These are phyloP conservation scores for Luffa acutangula DNA, from an alignment of 306 rosid genomes.

Conservation along the genomic window DNA sequence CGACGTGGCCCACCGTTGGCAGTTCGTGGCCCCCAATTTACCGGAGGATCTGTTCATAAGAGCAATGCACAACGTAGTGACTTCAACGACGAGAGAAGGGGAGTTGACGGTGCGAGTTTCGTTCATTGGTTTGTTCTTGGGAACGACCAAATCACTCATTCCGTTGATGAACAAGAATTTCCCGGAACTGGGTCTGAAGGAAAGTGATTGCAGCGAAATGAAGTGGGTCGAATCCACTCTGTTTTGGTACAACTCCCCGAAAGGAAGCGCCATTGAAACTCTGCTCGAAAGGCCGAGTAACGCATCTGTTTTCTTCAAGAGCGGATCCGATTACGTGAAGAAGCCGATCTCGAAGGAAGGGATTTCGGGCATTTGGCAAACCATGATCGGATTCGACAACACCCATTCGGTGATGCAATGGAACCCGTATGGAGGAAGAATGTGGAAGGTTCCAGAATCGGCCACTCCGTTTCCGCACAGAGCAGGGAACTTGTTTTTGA, in stretches of 20 bases:
- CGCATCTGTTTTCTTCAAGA: conserved; percentile 40
- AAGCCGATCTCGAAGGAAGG: conserved; percentile 37
- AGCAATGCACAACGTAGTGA: conserved; percentile 3
- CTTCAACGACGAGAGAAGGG: conserved; percentile 25
- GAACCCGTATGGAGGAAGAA: conserved; percentile 61
- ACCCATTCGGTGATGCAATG: conserved; percentile 30
- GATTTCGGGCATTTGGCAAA: conserved; percentile 42
- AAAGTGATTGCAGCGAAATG: conserved; percentile 29
- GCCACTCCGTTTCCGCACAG: conserved; percentile 66
- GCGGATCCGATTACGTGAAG: conserved; percentile 47
- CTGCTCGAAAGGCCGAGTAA: conserved; percentile 32
- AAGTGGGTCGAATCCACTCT: conserved; percentile 47
- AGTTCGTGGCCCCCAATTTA: conserved; percentile 33
- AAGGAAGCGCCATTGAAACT: conserved; percentile 21
- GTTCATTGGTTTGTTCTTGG: conserved; percentile 39
- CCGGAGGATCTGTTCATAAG: conserved; percentile 43
- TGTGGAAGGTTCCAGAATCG: conserved; percentile 33
- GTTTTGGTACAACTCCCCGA: conserved; percentile 34
- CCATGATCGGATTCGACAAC: conserved; percentile 33
- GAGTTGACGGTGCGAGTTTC: conserved; percentile 35
- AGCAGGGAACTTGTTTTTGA: conserved; percentile 45
- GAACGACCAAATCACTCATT: conserved; percentile 24
- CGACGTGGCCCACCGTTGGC: conserved; percentile 61
- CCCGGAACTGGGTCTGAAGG: conserved; percentile 43
- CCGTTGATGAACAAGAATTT: conserved; percentile 27